These are phyloP conservation scores for Gyromitra esculenta DNA, from an alignment of 2,329 filamentous ascomycete genomes.

Conservation along the genomic window DNA sequence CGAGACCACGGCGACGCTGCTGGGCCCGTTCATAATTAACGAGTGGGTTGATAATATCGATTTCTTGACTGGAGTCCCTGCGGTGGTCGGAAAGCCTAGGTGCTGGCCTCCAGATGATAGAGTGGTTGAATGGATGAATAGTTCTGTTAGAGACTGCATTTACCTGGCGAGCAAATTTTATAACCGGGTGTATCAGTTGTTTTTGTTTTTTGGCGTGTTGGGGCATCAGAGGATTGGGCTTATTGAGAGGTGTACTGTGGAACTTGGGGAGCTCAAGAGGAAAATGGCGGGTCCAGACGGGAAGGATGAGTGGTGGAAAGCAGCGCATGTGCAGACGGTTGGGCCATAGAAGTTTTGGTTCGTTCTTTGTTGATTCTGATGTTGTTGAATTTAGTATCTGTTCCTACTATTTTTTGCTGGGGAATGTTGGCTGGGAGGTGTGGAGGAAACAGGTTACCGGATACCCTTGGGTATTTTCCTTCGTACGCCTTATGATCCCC, in stretches of 20 bases:
- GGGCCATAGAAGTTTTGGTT: background rate
- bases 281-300: background rate
- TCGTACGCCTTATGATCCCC: background rate
- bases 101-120: background rate
- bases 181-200: background rate
- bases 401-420: background rate
- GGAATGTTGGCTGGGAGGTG: background rate
- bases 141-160: background rate
- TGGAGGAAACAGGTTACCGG: background rate
- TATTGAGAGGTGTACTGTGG: background rate
- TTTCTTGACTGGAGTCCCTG: background rate
- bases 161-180: background rate
- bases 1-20: background rate
- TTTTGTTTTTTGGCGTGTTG: slow-evolving; percentile 3
- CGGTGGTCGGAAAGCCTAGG: background rate
- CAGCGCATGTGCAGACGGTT: background rate
- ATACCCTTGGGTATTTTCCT: background rate
- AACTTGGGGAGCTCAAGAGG: background rate
- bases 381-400: too few species aligned
- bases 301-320: background rate
- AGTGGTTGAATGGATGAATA: background rate
- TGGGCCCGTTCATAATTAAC: background rate
- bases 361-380: too few species aligned
- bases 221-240: background rate
- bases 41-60: background rate